Percentiles rank a stretch among this genome's conserved stretches.
Evolutionary conservation across 768 basidiomycete genomes (phyloP).

Genomic region (Amanita fuliginea): DNA sequence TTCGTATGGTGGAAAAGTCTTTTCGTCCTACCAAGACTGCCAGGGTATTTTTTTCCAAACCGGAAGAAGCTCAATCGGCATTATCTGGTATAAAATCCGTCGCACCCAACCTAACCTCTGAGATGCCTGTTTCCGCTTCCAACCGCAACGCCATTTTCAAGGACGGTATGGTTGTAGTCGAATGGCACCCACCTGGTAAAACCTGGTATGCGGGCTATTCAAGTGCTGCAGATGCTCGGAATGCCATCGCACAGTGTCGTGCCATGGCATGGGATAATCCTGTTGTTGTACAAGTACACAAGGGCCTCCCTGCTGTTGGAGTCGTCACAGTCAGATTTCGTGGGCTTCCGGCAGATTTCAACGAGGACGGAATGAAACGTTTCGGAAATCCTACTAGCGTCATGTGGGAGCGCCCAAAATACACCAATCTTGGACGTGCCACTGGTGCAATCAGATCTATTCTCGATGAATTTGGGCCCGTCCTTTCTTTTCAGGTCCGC

Average conservation of each 20-base stretch:
- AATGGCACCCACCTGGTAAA: slow-evolving; percentile 47
- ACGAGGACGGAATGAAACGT: slow-evolving; percentile 27
- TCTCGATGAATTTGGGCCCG: slow-evolving; percentile 22
- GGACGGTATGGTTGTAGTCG: slow-evolving; percentile 45
- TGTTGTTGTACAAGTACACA: slow-evolving; percentile 38
- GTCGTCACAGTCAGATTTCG: slow-evolving; percentile 49
- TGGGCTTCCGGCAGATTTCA: slow-evolving; percentile 36
- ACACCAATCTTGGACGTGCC: slow-evolving; percentile 25
- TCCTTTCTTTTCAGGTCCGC: slow-evolving; percentile 31
- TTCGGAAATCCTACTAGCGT: slow-evolving; percentile 38
- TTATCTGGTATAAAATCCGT: slow-evolving; percentile 37
- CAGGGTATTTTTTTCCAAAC: slow-evolving; percentile 35
- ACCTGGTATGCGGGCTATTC: slow-evolving; percentile 57
- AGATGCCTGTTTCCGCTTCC: slow-evolving; percentile 31
- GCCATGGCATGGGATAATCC: slow-evolving; percentile 25
- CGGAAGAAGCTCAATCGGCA: slow-evolving; percentile 43
- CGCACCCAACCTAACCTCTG: slow-evolving; percentile 31
- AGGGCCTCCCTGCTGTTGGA: slow-evolving; percentile 48
- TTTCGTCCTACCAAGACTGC: slow-evolving; percentile 17
- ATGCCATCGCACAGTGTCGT: slow-evolving; percentile 35
- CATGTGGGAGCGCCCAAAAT: slow-evolving; percentile 40
- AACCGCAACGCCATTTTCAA: slow-evolving; percentile 26
- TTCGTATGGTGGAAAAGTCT: slow-evolving; percentile 18
- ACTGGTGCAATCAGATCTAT: slow-evolving; percentile 27
- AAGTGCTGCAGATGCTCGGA: slow-evolving; percentile 33